A percentile compares a stretch with the other conserved stretches of the same genome.
Evolutionary conservation across 306 rosid genomes (phyloP).

Genomic region (Cyclanthera cordifolia): DNA sequence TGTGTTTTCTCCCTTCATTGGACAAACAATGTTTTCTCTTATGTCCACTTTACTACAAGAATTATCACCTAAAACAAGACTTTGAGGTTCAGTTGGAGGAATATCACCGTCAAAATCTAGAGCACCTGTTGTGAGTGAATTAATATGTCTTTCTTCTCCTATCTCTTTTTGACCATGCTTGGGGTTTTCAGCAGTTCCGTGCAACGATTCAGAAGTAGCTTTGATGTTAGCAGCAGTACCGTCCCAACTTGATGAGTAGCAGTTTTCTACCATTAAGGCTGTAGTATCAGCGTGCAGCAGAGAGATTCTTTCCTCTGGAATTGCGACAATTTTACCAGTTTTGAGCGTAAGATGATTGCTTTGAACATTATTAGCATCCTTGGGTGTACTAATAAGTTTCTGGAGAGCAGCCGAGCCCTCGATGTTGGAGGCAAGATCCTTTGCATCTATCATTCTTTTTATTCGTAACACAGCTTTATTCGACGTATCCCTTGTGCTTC

Average conservation of each 20-base stretch:
- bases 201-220: slow-evolving; percentile 20
- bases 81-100: slow-evolving; percentile 20
- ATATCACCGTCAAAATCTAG: slow-evolving; percentile 23
- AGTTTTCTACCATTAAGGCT: slow-evolving; percentile 19
- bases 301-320: slow-evolving; percentile 28
- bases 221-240: slow-evolving; percentile 17
- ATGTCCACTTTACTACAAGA: slow-evolving; percentile 20
- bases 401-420: slow-evolving; percentile 18
- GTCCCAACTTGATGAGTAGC: slow-evolving; percentile 18
- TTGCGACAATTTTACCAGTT: slow-evolving; percentile 16
- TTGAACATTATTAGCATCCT: slow-evolving; percentile 17
- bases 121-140: slow-evolving; percentile 14
- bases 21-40: slow-evolving; percentile 1
- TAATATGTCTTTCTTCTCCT: slow-evolving; percentile 12
- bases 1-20: background rate
- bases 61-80: slow-evolving; percentile 22
- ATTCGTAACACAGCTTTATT: slow-evolving; percentile 8
- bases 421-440: slow-evolving; percentile 17
- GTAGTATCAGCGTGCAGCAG: slow-evolving; percentile 24
- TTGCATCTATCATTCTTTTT: slow-evolving; percentile 13
- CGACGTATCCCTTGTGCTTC: slow-evolving; percentile 19
- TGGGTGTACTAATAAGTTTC: slow-evolving; percentile 8
- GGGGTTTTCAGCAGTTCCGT: slow-evolving; percentile 16
- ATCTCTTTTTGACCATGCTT: slow-evolving; percentile 27
- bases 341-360: slow-evolving; percentile 18